These are phyloP conservation scores for Fistulinella prunicolor DNA, from an alignment of 768 basidiomycete species.

Conservation along the genomic window DNA sequence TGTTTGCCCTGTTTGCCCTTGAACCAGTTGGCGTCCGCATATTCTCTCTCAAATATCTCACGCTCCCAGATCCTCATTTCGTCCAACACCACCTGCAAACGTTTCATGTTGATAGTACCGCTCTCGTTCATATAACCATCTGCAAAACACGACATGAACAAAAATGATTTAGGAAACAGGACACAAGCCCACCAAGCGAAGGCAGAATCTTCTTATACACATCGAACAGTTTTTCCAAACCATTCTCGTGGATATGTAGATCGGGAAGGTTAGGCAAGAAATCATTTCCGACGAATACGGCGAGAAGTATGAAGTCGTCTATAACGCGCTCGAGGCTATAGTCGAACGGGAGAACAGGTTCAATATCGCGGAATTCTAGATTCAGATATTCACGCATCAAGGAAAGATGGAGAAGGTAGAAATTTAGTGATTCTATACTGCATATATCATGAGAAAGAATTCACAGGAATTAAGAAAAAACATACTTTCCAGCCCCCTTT, in stretches of 20 bases:
- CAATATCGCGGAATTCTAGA: constrained; percentile 83
- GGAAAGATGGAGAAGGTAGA: constrained; percentile 92
- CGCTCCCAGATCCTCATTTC: constrained; percentile 87
- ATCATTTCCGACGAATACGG: constrained; percentile 97
- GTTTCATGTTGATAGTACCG: constrained; percentile 73
- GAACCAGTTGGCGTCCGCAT: constrained; percentile 87
- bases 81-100: constrained; percentile 84
- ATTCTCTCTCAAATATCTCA: constrained; percentile 90
- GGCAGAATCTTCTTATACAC: constrained; percentile 94
- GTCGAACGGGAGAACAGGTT: constrained; percentile 63
- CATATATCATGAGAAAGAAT: constrained; percentile 8
- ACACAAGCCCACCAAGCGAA: constrained; percentile 50
- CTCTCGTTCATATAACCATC: constrained; percentile 93
- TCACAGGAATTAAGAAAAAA: neutral
- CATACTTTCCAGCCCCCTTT: constrained; percentile 60
- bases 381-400: constrained; percentile 97
- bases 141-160: constrained; percentile 27
- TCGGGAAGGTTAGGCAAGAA: constrained; percentile 96
- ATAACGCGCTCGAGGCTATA: constrained; percentile 94
- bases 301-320: constrained; percentile 95
- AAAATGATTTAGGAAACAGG: neutral
- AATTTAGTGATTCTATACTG: constrained; percentile 76
- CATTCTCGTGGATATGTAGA: constrained; percentile 97
- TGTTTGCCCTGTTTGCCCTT: constrained; percentile 89
- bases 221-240: constrained; percentile 87